Base-by-base conservation (phyloP, 2,329 filamentous ascomycete genomes). In the Herpotrichia juniperi region DNA sequence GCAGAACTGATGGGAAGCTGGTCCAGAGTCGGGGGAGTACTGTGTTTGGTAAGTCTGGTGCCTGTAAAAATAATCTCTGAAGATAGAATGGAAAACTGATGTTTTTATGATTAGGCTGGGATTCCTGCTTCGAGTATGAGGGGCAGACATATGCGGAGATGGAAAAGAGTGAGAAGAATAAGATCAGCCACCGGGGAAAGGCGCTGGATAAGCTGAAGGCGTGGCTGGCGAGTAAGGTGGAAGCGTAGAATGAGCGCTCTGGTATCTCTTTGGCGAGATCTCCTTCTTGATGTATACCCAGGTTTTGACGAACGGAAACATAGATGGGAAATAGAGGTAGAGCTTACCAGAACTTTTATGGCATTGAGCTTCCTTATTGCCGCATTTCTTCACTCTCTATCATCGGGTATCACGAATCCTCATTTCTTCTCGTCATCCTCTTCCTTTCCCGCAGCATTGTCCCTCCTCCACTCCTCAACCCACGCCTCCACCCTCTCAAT, bases 121-220 rank as follows among this genome's bases (percentile, higher is more conserved):
- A 99, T 74, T 86, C 94, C 2, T 88, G 96, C 59, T 99, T 99
- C 66, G 94, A 99, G 77, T 93, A 96, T 63, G 83, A 96, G 59
- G 93, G 93, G 35, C 54, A 66, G 76, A 99, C 94, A 78, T 88
- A 96, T 72, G 94, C 94, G 24, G 94, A 99, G 78, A 99, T 99
- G 94, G 89, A 91, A 46, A 93, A 89, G 74, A 77, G 73, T 9
- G 85, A 87, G 71, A 96, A 96, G 86, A 99, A 97, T 78, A 85
- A 87, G 68, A 91, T 99, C 67, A 97, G 93, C 22, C 94, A 99
- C 77, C 89, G 94, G 37, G 88, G 84, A 59, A 90, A 88, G 68
- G 94, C 94, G n/a, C 78, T 99, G 47, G 83, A 86, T 59, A 96
- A 96, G 76, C 81, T 99, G 58, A 90, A 91, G 69, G 81, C 80